phyloP scores from a whole-genome alignment of 169 alveolate species.

The Plasmodium chabaudi region DNA sequence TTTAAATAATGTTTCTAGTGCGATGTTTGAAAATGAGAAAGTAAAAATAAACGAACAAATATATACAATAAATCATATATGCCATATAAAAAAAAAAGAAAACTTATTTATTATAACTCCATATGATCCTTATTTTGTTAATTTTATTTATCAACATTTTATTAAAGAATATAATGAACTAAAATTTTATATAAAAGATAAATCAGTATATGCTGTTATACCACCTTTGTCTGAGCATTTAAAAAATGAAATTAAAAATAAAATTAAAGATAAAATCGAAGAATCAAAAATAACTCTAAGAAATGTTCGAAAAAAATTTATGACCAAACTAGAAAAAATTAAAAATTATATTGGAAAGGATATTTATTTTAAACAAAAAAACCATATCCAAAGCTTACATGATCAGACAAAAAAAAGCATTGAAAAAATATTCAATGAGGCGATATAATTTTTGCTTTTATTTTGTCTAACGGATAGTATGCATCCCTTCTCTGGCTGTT shows the following conservation, averaged over 20 bases:
- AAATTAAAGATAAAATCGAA: constrained; percentile 48
- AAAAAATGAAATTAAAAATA: constrained; percentile 52
- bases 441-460: background rate
- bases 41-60: constrained; percentile 48
- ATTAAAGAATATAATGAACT: constrained; percentile 33
- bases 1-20: constrained; percentile 36
- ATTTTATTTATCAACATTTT: constrained; percentile 54
- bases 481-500: no score
- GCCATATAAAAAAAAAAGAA: constrained; percentile 51
- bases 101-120: constrained; percentile 53
- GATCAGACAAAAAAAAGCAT: constrained; percentile 49
- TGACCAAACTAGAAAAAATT: constrained; percentile 38
- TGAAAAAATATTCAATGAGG: constrained; percentile 26
- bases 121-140: constrained; percentile 57
- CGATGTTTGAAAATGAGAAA: constrained; percentile 56
- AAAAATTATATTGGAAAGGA: constrained; percentile 48
- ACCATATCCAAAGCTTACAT: constrained; percentile 58
- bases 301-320: constrained; percentile 39
- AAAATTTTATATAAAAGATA: constrained; percentile 50
- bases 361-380: constrained; percentile 29
- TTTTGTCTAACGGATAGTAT: no score
- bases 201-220: constrained; percentile 41
- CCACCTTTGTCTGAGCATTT: constrained; percentile 64
- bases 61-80: constrained; percentile 28
- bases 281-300: constrained; percentile 45